Evolutionary conservation across 2,329 filamentous ascomycete genomes (phyloP), one percentile per base, ranked within the genome.

Genomic region (Microcyclosporella mali): DNA sequence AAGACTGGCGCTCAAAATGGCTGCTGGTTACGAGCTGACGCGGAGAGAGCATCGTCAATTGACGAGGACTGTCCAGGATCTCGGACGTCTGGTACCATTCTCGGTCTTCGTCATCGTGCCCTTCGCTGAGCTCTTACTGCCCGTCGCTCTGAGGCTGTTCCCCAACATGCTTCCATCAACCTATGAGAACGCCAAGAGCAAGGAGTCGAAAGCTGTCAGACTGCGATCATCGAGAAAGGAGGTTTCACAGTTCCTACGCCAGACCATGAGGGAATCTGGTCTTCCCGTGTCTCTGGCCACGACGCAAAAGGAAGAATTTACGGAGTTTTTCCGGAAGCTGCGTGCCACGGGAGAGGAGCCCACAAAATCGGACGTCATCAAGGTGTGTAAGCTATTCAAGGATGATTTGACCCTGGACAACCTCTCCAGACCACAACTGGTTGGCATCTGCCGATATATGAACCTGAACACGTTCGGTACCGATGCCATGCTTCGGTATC

Each of bases 301-400:
- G 40, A 83, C 90, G 12, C 88, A 92, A 63, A 89, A 84, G 61
- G 88, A 95, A 56, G 92, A 97, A 65, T 98, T 98, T 58, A 78
- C 84, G 47, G 87, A 90, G 59, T 98, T 98, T 70, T 98, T 98
- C 82, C 84, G 87, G 64, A 98, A 98, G 73, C 79, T 97, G 28
- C 70, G 92, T 41, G 82, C 87, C 14, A 95, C 90, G 1, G 92
- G 90, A 51, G 90, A 97, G 71, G 76, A 84, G 34, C 92, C 92
- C 1, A 92, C 86, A 3, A 78, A 82, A 41, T 78, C 89, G 53
- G 92, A 98, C 62, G 88, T 98, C 51, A 94, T 98, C 74, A 95
- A 92, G 70, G 90, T 98, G 51, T 97, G 92, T 81, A 94, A 95
- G 75, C 85, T 94, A 52, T 98, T 98, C 79, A 94, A 92, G 66